A percentile compares a stretch with the other conserved stretches of the same genome.
phyloP scores from a whole-genome alignment of 768 basidiomycete genomes.

The Hemileccinum rubropunctum region DNA sequence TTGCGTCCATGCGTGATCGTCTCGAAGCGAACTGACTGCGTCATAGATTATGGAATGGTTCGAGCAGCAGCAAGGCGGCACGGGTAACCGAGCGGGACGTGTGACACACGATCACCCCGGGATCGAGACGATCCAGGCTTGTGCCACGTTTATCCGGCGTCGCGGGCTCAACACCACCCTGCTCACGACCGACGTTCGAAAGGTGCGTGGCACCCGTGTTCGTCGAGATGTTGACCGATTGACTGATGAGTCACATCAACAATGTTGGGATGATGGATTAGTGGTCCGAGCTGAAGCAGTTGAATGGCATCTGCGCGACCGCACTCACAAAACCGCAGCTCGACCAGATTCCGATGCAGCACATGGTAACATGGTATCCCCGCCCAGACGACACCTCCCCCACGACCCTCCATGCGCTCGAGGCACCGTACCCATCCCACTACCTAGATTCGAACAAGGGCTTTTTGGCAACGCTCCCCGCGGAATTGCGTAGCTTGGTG shows the following conservation, averaged over 20 bases:
- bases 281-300: slow-evolving; percentile 41
- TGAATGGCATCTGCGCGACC: slow-evolving; percentile 43
- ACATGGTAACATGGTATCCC: slow-evolving; percentile 31
- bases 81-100: neutral
- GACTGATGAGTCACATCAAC: too few species aligned
- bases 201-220: slow-evolving; percentile 24
- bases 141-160: slow-evolving; percentile 40
- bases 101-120: slow-evolving; percentile 37
- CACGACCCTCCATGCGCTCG: slow-evolving; percentile 34
- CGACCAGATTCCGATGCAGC: slow-evolving; percentile 30
- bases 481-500: slow-evolving; percentile 34
- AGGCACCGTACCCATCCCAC: slow-evolving; percentile 30
- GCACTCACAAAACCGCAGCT: slow-evolving; percentile 42
- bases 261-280: slow-evolving; percentile 15
- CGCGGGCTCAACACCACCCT: slow-evolving; percentile 40
- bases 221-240: too few species aligned
- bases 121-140: slow-evolving; percentile 46
- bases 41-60: slow-evolving; percentile 42
- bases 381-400: slow-evolving; percentile 23
- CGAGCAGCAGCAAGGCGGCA: slow-evolving; percentile 31
- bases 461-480: slow-evolving; percentile 37
- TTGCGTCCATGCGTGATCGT: neutral
- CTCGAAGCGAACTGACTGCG: slow-evolving; percentile 2
- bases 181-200: slow-evolving; percentile 41
- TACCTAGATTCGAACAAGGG: slow-evolving; percentile 31